Base-by-base conservation (phyloP, 2,329 filamentous ascomycete genomes). In the Clarireedia hainanense region DNA sequence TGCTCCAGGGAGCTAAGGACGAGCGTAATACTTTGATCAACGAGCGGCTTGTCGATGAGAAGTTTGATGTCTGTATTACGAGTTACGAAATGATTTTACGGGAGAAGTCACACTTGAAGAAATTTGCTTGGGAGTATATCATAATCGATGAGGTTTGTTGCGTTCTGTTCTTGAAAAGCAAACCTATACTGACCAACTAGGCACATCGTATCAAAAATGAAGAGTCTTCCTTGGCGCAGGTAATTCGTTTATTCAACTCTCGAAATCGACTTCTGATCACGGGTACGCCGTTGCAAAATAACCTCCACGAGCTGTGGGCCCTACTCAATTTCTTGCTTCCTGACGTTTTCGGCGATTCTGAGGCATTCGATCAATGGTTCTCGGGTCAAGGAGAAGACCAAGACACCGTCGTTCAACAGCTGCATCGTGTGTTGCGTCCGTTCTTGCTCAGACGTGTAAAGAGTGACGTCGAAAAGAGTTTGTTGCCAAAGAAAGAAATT, bases 111-210 rank as follows among this genome's bases (percentile, higher is more conserved):
- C 90, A 96, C 64, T 73, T 99, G 63, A 96, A 94, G 75, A 97
- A 97, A 72, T 95, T 99, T 70, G 91, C 94, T 0, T 99, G 94
- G 94, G 92, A 99, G 71, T 99, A 99, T 73, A 99, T 99, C 72
- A 96, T 99, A 64, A 96, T 99, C 61, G 94, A 99, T 67, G 94
- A 99, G 74, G 83, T 68, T 64, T 47, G 61, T 56, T 45, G 15
- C 46, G 26, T 17, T 45, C 7, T 24, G 14, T 40, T 9, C 43
- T 10, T 23, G 5, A 15, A 45, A 27, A 30, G 2, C 9, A 42
- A 17, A 36, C 23, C 5, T 34, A 15, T 56, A 34, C 49, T 56
- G 42, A 59, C 63, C 60, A 60, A 50, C 36, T 47, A 71, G 68
- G 86, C 94, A 2, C 94, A 99, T 72, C 90, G 94, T 58, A 99